A percentile compares a stretch with the other conserved stretches of the same genome.
Evolutionary conservation across 2,329 filamentous ascomycete species (phyloP).

Genomic region (Colletotrichum falcatum): DNA sequence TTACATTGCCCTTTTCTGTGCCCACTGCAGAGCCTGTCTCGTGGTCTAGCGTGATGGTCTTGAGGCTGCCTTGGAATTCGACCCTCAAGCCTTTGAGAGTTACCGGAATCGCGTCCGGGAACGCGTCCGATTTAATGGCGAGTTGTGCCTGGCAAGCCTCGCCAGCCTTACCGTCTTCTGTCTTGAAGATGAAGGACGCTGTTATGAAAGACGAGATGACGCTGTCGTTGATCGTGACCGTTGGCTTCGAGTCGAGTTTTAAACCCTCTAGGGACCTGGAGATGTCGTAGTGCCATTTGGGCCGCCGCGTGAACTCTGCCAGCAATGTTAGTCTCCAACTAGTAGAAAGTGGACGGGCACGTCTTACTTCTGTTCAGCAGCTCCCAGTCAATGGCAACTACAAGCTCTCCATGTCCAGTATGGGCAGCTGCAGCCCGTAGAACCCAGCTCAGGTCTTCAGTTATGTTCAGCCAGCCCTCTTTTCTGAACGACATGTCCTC

Average conservation of each 20-base stretch:
- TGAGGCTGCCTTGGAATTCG: constrained; percentile 69
- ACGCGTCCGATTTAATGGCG: constrained; percentile 66
- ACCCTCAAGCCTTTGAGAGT: constrained; percentile 64
- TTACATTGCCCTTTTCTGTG: constrained; percentile 43
- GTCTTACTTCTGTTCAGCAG: constrained; percentile 68
- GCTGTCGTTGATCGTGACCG: constrained; percentile 63
- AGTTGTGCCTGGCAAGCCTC: constrained; percentile 70
- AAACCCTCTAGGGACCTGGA: constrained; percentile 66
- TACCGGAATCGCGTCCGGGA: constrained; percentile 63
- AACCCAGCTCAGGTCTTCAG: constrained; percentile 72
- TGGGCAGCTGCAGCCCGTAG: constrained; percentile 67
- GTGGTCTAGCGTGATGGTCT: constrained; percentile 65
- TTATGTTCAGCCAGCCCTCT: constrained; percentile 70
- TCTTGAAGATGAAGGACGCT: constrained; percentile 68
- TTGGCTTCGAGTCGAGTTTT: constrained; percentile 57
- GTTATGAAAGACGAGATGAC: constrained; percentile 65
- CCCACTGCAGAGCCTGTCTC: constrained; percentile 40
- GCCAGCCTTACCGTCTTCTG: constrained; percentile 70
- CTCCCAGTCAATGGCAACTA: constrained; percentile 75
- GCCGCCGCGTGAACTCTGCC: constrained; percentile 62
- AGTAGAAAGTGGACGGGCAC: background rate
- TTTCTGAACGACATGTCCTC: constrained; percentile 65
- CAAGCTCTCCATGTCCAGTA: constrained; percentile 64
- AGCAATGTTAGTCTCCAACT: constrained; percentile 42
- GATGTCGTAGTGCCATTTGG: constrained; percentile 73